phyloP scores from a whole-genome alignment of 805 yeast species.

The Spathaspora sp. region DNA sequence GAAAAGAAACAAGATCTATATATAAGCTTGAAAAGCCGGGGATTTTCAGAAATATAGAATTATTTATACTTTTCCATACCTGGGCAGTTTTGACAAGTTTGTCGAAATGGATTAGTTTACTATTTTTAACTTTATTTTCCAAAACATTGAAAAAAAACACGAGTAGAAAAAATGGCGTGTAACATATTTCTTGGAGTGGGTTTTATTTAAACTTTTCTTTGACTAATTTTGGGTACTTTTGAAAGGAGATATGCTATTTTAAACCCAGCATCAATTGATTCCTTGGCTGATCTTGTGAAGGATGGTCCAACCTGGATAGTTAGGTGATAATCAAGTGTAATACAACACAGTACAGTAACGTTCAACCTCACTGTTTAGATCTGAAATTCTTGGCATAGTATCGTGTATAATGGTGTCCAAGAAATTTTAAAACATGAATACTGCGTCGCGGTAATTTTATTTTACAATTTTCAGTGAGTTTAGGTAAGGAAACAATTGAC shows the following conservation, averaged over 20 bases:
- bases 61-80: background rate
- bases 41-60: background rate
- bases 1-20: background rate
- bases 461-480: background rate
- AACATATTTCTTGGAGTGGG: background rate
- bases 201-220: background rate
- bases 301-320: too few relatives aligned
- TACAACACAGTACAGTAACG: too few relatives aligned
- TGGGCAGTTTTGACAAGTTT: background rate
- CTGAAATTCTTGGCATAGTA: background rate
- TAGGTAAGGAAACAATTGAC: background rate
- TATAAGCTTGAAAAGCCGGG: background rate
- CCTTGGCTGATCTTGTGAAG: too few relatives aligned
- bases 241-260: too few relatives aligned
- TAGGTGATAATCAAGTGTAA: too few relatives aligned
- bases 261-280: too few relatives aligned
- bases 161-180: background rate
- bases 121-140: background rate
- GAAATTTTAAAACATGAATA: background rate
- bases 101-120: background rate
- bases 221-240: background rate
- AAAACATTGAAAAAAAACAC: background rate
- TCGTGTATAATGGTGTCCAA: background rate
- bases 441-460: background rate
- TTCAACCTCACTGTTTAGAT: background rate